A percentile compares a stretch with the other conserved stretches of the same genome.
Evolutionary conservation across 495 filamentous ascomycete genomes (phyloP).

Genomic region (Usnea hakonensis): DNA sequence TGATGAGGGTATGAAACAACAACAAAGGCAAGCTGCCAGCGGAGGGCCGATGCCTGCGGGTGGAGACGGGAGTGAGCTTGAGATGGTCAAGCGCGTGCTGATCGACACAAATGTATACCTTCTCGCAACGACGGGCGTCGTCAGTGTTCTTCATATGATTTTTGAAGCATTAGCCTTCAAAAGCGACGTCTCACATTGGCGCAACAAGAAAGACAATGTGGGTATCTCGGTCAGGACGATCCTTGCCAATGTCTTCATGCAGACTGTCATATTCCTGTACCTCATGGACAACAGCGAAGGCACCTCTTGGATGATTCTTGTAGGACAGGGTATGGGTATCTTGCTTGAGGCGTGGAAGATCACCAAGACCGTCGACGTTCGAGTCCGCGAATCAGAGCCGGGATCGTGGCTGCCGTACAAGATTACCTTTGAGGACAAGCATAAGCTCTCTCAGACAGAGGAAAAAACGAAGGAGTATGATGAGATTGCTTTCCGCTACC

Average conservation of each 20-base stretch:
- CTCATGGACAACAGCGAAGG: slow-evolving; percentile 96
- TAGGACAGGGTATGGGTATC: slow-evolving; percentile 88
- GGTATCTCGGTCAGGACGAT: slow-evolving; percentile 94
- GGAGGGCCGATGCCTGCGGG: slow-evolving; percentile 57
- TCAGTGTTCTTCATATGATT: slow-evolving; percentile 83
- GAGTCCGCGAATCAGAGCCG: slow-evolving; percentile 59
- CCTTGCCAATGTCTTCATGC: slow-evolving; percentile 97
- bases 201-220: slow-evolving; percentile 98
- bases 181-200: slow-evolving; percentile 93
- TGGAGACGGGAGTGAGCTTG: slow-evolving; percentile 76
- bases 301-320: slow-evolving; percentile 98
- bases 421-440: slow-evolving; percentile 90
- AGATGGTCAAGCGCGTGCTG: slow-evolving; percentile 90
- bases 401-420: slow-evolving; percentile 70
- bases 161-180: slow-evolving; percentile 97
- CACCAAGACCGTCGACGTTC: slow-evolving; percentile 92
- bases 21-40: slow-evolving; percentile 58
- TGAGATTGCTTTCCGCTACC: slow-evolving; percentile 91
- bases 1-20: slow-evolving; percentile 79
- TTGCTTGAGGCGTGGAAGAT: slow-evolving; percentile 96
- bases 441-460: slow-evolving; percentile 89
- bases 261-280: slow-evolving; percentile 91
- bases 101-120: slow-evolving; percentile 92
- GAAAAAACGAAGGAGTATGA: slow-evolving; percentile 98
- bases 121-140: slow-evolving; percentile 71